phyloP scores from a whole-genome alignment of 2,329 filamentous ascomycete genomes.

The Aspergillus terreus region DNA sequence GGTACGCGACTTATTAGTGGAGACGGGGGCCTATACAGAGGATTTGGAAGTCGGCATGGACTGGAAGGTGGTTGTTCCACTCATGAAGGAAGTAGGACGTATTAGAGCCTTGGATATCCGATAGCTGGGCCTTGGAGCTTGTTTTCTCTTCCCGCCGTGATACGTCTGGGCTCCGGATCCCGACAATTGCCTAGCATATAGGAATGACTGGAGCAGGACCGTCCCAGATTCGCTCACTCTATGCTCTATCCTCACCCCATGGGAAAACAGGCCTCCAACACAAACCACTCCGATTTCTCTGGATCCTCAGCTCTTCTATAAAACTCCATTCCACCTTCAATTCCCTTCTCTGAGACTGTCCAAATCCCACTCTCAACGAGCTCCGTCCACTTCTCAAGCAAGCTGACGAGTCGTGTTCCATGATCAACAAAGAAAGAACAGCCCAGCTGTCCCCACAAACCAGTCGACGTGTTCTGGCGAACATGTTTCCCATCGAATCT shows the following conservation, averaged over 20 bases:
- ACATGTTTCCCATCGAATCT: neutral
- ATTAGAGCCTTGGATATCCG: no score
- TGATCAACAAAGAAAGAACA: neutral
- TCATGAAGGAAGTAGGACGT: no score
- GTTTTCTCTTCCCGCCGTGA: neutral
- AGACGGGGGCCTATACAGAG: no score
- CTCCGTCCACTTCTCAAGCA: neutral
- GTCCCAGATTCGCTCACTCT: no score
- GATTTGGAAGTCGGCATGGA: no score
- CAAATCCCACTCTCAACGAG: neutral
- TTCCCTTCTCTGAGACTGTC: neutral
- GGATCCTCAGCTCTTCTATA: neutral
- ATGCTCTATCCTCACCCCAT: neutral
- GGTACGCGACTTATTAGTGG: no score
- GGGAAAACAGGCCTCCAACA: conserved; percentile 5
- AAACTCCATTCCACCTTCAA: neutral
- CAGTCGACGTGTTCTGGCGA: neutral
- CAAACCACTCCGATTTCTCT: neutral
- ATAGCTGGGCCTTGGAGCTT: no score
- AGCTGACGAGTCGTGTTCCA: neutral
- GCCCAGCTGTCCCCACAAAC: neutral
- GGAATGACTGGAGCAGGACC: no score
- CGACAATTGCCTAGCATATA: no score
- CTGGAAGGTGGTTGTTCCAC: no score
- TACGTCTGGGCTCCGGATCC: no score